Evolutionary conservation across 768 basidiomycete genomes (phyloP).

Genomic region (Amanita muscaria): DNA sequence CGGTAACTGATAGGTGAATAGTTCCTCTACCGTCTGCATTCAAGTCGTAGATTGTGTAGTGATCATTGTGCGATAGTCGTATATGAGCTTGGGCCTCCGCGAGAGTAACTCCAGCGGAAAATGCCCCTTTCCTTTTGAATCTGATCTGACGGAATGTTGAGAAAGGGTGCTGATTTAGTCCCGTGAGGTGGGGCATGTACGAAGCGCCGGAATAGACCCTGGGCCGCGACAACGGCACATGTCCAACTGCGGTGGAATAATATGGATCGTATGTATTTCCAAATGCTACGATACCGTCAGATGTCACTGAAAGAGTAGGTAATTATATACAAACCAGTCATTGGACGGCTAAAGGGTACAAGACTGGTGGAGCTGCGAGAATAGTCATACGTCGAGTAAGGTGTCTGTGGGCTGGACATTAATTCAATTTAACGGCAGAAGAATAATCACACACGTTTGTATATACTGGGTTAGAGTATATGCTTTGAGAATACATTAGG

Average conservation of each 20-base stretch:
- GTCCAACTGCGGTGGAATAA: constrained; percentile 38
- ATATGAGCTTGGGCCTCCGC: constrained; percentile 61
- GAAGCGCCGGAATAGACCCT: constrained; percentile 48
- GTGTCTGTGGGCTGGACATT: neutral
- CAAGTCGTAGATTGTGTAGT: constrained; percentile 56
- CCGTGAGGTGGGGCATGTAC: constrained; percentile 28
- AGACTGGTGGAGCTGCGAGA: constrained; percentile 15
- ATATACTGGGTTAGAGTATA: constrained; percentile 35
- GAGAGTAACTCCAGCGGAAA: constrained; percentile 55
- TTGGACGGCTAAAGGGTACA: constrained; percentile 30
- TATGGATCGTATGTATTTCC: constrained; percentile 49
- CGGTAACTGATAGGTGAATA: constrained; percentile 55
- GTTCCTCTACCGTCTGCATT: constrained; percentile 52
- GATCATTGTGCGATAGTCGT: constrained; percentile 50
- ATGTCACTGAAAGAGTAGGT: neutral
- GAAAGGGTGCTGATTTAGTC: constrained; percentile 37
- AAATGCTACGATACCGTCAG: constrained; percentile 31
- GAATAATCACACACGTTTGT: neutral
- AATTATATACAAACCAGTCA: constrained; percentile 33
- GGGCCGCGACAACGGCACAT: constrained; percentile 17
- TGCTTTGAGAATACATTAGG: constrained; percentile 21
- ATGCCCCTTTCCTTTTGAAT: constrained; percentile 66
- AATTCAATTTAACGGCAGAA: neutral
- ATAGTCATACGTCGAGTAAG: neutral
- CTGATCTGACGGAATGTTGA: constrained; percentile 48